Base-by-base conservation (phyloP, 2,329 filamentous ascomycete genomes). In the Colletotrichum navitas region DNA sequence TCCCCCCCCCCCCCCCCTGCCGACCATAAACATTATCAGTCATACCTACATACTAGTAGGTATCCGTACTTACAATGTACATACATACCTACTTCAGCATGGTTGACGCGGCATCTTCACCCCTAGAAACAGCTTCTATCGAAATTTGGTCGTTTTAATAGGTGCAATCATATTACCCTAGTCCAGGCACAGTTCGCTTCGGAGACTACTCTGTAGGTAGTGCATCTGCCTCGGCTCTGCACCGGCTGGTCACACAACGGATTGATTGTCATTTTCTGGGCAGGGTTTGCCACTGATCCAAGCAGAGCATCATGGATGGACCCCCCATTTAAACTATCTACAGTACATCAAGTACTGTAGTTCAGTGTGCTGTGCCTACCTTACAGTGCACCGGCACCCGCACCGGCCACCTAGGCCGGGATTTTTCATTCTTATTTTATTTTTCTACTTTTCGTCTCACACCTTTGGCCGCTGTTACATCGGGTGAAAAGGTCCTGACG, bases 61-160 rank as follows among this genome's bases (percentile, higher is more conserved):
- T n/a, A n/a, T n/a, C n/a, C n/a, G n/a, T n/a, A n/a, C n/a, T n/a
- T n/a, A n/a, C n/a, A n/a, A n/a, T n/a, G n/a, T n/a, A n/a, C n/a
- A 2, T 14, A 14, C 8, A 11, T 36, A 11, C 34, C 10, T 36
- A 36, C 34, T 36, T 36, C 11, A 11, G 34, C 34, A 36, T 16
- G 12, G 51, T 26, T 43, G 59, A 59, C 45, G 47, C 51, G 36
- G 36, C 52, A 39, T 68, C n/a, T 49, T 63, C 47, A 59, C 54
- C 59, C 60, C 45, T 59, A 26, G 65, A 43, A 54, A 34, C 59
- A 60, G 59, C 39, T 26, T 63, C 58, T 43, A 56, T 54, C 54
- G 34, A 29, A 29, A 43, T 55, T 61, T 72, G 66, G 47, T 58
- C 18, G 5, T 47, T 69, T 63, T 16, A n/a, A 1, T 39, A 52